Evolutionary conservation across 1,284 basidiomycete genomes (phyloP).

Genomic region (Sanguinoderma infundibulare): DNA sequence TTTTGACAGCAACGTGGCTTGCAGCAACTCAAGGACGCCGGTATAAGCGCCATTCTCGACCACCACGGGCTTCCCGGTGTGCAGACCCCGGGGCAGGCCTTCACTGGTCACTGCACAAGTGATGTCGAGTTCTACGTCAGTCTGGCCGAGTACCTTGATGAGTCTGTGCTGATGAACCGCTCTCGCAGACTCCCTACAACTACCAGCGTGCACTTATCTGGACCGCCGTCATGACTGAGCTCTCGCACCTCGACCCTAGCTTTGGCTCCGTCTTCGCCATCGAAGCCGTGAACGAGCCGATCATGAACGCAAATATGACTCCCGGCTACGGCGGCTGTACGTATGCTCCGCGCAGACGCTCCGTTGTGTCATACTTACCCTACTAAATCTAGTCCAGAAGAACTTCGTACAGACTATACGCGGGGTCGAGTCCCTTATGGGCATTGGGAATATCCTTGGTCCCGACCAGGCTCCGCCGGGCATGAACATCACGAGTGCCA

Average conservation of each 20-base stretch:
- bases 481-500: conserved; percentile 48
- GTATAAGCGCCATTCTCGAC: conserved; percentile 71
- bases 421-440: conserved; percentile 64
- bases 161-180: neutral
- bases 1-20: conserved; percentile 59
- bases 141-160: neutral
- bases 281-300: conserved; percentile 78
- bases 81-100: conserved; percentile 59
- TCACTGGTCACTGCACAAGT: conserved; percentile 74
- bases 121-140: conserved; percentile 76
- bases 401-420: conserved; percentile 73
- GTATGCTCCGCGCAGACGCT: conserved; percentile 16
- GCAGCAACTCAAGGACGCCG: conserved; percentile 57
- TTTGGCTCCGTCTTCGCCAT: conserved; percentile 73
- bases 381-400: conserved; percentile 58
- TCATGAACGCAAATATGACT: conserved; percentile 66
- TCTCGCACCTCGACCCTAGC: conserved; percentile 69
- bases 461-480: conserved; percentile 27
- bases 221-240: conserved; percentile 76
- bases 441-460: conserved; percentile 57
- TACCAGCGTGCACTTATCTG: conserved; percentile 77
- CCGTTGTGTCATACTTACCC: neutral
- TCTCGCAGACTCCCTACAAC: conserved; percentile 61
- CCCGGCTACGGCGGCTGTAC: conserved; percentile 72
- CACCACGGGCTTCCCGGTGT: conserved; percentile 82